Evolutionary conservation across 352 stramenopile species (phyloP).

Genomic region (Phytophthora podocarpi): DNA sequence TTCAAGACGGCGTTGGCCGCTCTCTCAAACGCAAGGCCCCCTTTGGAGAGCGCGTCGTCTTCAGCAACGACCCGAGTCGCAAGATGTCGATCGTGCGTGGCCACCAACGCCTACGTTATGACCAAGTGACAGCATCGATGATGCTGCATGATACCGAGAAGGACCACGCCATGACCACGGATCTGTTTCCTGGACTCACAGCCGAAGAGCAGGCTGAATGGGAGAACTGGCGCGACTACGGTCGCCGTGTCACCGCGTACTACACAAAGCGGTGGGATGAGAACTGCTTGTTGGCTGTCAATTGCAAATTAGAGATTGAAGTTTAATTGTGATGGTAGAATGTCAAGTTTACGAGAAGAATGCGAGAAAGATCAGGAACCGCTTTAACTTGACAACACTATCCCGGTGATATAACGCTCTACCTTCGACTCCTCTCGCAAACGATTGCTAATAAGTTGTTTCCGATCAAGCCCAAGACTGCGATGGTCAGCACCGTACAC

Average conservation of each 20-base stretch:
- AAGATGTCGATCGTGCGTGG: conserved; percentile 18
- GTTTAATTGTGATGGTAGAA: too few species aligned
- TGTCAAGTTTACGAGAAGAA: too few species aligned
- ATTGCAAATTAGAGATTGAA: too few species aligned
- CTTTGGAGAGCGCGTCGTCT: conserved; percentile 1
- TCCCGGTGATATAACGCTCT: too few species aligned
- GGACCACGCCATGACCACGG: conserved; percentile 35
- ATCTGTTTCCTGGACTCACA: conserved; percentile 30
- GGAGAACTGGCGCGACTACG: conserved; percentile 12
- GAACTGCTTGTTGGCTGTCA: conserved; percentile 40
- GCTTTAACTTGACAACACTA: too few species aligned
- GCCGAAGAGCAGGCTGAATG: conserved; percentile 12
- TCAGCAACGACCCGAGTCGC: not conserved
- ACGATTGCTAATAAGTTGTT: too few species aligned
- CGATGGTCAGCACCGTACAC: too few species aligned
- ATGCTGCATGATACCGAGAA: conserved; percentile 34
- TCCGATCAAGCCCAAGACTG: too few species aligned
- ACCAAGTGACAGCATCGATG: conserved; percentile 29
- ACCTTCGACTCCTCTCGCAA: too few species aligned
- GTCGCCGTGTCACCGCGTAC: conserved; percentile 43
- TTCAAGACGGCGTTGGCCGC: not conserved
- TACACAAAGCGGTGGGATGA: conserved; percentile 47
- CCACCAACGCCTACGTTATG: conserved; percentile 42
- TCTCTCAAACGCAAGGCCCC: conserved; percentile 5
- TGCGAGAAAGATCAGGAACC: too few species aligned